A percentile compares a stretch with the other conserved stretches of the same genome.
Evolutionary conservation across 352 stramenopile species (phyloP).

Genomic region (Phytophthora pisi): DNA sequence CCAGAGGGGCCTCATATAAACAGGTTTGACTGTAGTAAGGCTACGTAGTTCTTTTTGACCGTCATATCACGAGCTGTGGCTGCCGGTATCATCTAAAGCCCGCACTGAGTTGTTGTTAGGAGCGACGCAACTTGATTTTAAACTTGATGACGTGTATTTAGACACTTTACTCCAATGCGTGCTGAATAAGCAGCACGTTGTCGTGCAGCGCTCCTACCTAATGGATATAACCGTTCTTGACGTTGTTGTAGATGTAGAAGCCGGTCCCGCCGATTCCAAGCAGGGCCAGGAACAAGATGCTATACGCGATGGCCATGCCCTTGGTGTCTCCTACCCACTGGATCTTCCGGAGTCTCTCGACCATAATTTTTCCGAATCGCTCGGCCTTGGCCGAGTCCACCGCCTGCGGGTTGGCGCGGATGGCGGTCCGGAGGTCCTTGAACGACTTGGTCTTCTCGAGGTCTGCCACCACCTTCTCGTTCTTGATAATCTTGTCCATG

Average conservation of each 20-base stretch:
- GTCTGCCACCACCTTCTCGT: conserved; percentile 7
- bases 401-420: not conserved
- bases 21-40: no score
- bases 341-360: conserved; percentile 14
- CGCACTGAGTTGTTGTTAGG: no score
- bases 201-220: conserved; percentile 4
- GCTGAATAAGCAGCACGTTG: not conserved
- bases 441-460: conserved; percentile 4
- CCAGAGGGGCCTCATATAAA: no score
- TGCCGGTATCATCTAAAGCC: not conserved
- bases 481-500: not conserved
- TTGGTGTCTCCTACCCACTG: conserved; percentile 14
- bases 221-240: conserved; percentile 22
- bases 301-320: conserved; percentile 23
- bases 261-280: conserved; percentile 5
- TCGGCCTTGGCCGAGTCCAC: conserved; percentile 6
- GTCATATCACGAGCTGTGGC: not conserved
- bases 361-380: conserved; percentile 3
- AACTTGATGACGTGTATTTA: not conserved
- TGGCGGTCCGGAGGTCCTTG: not conserved
- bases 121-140: not conserved
- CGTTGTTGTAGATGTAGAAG: conserved; percentile 3
- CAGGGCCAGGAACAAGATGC: conserved; percentile 10
- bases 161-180: not conserved
- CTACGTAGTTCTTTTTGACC: no score